These are phyloP conservation scores for Chlamydomonas incerta DNA, from an alignment of 139 green algal genomes.

Conservation along the genomic window DNA sequence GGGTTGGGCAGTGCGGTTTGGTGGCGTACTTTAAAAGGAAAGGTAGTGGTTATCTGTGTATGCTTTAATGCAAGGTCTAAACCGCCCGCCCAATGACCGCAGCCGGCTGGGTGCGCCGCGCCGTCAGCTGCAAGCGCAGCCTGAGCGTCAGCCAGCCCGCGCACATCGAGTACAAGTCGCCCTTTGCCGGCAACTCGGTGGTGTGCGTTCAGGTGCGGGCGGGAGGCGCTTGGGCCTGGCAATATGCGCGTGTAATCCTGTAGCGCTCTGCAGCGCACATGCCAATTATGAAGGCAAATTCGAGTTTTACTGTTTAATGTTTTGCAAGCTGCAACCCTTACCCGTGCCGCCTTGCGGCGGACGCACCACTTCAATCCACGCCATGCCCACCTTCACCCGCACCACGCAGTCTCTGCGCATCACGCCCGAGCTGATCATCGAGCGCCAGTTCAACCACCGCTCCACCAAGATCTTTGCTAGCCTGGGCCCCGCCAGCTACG, in stretches of 20 bases:
- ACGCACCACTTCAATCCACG: too few relatives aligned
- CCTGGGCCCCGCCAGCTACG: conserved; percentile 70
- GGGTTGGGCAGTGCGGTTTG: too few relatives aligned
- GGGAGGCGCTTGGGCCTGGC: too few relatives aligned
- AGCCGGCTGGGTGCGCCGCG: not conserved
- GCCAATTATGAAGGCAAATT: too few relatives aligned
- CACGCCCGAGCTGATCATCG: conserved; percentile 43
- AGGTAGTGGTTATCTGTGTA: too few relatives aligned
- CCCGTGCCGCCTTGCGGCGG: too few relatives aligned
- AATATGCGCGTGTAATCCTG: too few relatives aligned
- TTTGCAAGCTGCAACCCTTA: too few relatives aligned
- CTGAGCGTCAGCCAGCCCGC: not conserved
- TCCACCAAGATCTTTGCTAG: conserved; percentile 74
- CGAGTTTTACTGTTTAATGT: too few relatives aligned
- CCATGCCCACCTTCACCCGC: not conserved
- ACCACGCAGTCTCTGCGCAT: conserved; percentile 43
- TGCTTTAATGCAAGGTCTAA: too few relatives aligned
- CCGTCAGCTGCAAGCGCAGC: not conserved
- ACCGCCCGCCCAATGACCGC: not conserved
- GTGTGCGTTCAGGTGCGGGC: conserved; percentile 28
- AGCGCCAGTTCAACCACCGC: conserved; percentile 37
- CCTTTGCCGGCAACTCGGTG: conserved; percentile 44
- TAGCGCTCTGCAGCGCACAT: too few relatives aligned
- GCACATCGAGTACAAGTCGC: conserved; percentile 45
- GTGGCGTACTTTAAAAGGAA: too few relatives aligned